Percentiles rank a stretch among this genome's conserved stretches.
These are phyloP conservation scores for Komagataella ulmi DNA, from an alignment of 805 yeast genomes.

Conservation along the genomic window DNA sequence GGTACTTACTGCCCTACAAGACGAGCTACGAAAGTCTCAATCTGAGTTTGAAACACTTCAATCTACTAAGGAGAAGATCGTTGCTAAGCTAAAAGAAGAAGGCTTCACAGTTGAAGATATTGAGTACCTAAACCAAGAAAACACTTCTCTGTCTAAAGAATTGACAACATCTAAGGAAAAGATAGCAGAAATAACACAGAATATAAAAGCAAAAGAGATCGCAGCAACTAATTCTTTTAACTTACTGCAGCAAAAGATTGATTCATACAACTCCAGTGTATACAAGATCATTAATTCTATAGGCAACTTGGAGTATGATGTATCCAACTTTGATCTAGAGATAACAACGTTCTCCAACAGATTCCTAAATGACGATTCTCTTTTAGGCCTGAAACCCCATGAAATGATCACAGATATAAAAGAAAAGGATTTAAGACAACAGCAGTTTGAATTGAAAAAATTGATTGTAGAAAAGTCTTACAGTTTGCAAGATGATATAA, in stretches of 20 bases:
- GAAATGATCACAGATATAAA: conserved; percentile 23
- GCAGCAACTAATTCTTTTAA: conserved; percentile 36
- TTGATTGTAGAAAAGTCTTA: conserved; percentile 31
- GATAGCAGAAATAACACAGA: conserved; percentile 30
- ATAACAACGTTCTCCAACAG: conserved; percentile 20
- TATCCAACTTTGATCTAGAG: conserved; percentile 20
- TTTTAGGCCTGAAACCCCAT: conserved; percentile 30
- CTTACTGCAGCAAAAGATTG: conserved; percentile 35
- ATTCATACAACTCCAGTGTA: conserved; percentile 41
- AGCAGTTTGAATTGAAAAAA: conserved; percentile 30
- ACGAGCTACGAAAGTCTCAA: conserved; percentile 35
- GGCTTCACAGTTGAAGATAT: conserved; percentile 53
- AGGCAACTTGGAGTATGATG: conserved; percentile 5
- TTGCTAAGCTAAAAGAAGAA: conserved; percentile 30
- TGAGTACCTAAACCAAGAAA: conserved; percentile 47
- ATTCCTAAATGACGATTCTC: conserved; percentile 23
- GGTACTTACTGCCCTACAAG: conserved; percentile 39
- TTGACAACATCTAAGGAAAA: conserved; percentile 24
- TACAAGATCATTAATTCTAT: conserved; percentile 29
- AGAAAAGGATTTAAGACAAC: conserved; percentile 18
- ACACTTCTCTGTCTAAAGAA: conserved; percentile 41
- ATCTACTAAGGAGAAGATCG: conserved; percentile 20
- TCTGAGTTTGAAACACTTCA: conserved; percentile 27
- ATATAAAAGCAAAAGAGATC: conserved; percentile 32
- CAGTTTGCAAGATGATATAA: conserved; percentile 39